Base-by-base conservation (phyloP, 306 rosid species). In the Vigna trinervia region DNA sequence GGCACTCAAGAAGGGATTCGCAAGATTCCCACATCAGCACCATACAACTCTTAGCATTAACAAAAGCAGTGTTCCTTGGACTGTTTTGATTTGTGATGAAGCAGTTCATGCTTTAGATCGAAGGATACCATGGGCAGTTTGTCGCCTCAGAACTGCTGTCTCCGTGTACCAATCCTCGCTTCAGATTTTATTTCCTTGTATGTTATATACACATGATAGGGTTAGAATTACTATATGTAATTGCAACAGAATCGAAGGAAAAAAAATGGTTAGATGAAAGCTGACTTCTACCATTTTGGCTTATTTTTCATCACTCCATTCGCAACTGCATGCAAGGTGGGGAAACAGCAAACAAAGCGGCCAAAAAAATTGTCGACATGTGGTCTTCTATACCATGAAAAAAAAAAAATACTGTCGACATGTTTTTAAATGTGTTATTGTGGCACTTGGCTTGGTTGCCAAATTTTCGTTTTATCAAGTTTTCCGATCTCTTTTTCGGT, bases 1-100 rank as follows among this genome's bases (percentile, higher is more conserved):
- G 85, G 83, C 73, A 78, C 83, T 74, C 84, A 56, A 0, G 90
- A 87, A 39, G 93, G 88, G 83, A 77, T 64, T 82, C 86, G 92
- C 69, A 90, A 89, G 92, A 81, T 74, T 58, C 57, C 78, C 38
- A 15, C 88, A 8, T 80, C 90, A 28, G 76, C 84, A 22, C 71
- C 92, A 19, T 86, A 84, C 77, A 89, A 73, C 80, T 84, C 64
- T 8, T 89, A 87, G 78, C 80, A 11, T 62, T 48, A 59, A 78
- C 80, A 66, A 51, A 67, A 28, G 15, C 73, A 39, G 69, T 71
- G 63, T 67, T 57, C 67, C 51, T 47, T 59, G 77, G 62, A 63
- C 58, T 78, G 63, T 78, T 69, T 22, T 70, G 64, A 57, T 53
- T 41, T 78, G 46, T 70, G 77, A 71, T 32, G 77, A 71, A 58